Evolutionary conservation across 345 rosid genomes (phyloP), one percentile per base, ranked within the genome.

Genomic region (Citrus medica): DNA sequence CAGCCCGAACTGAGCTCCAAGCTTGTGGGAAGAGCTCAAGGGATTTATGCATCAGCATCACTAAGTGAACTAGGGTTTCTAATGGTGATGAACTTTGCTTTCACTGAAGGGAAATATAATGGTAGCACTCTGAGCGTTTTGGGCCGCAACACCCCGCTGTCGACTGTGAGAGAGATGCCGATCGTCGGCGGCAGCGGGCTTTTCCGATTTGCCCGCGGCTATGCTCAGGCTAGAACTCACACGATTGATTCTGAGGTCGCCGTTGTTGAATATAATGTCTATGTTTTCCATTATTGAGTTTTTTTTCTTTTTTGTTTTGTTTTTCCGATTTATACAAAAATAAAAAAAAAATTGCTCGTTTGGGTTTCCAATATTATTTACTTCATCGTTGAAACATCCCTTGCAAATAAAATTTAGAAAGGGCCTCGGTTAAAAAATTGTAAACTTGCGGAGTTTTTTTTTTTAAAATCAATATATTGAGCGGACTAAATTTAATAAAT

Each of bases 201-300:
- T 58, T 90, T 90, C 89, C 88, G 90, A 55, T 90, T 90, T 71
- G 86, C 92, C 0, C 82, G 87, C 5, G 92, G 93, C 5, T 90
- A 84, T 68, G 90, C 83, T 71, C 83, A 84, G 84, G 92, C 89
- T 0, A 82, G 68, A 75, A 90, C 92, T 25, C 77, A 80, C 32
- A 12, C 22, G 22, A 0, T 82, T 9, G 73, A 87, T 69, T 0
- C 48, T 32, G 79, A 84, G 30, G 76, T 79, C 58, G 82, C 90
- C 16, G 71, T 78, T 17, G 86, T 87, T 10, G 88, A 87, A 48
- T 87, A 87, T 35, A 67, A 87, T 68, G 86, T 84, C 30, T 87
- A 84, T 59, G 86, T 83, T 27, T 81, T 71, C 69, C 89, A 87
- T 75, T 87, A 87, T 48, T 84, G 38, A 66, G 28, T 8, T 35